Evolutionary conservation across 1,139 yeast species (phyloP).

Genomic region (Scheffersomyces titani): DNA sequence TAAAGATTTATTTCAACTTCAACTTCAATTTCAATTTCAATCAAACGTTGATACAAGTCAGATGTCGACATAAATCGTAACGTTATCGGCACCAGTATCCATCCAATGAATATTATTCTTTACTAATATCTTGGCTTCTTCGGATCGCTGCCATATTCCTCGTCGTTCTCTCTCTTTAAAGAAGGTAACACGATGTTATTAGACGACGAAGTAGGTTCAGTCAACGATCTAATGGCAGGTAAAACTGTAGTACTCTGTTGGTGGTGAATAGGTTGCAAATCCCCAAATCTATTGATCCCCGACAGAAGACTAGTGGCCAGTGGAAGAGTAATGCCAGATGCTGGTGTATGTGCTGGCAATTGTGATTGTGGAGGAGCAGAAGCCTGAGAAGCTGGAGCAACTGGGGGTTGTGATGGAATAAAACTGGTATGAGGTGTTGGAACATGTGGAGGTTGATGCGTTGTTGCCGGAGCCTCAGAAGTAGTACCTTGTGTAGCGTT

Average conservation of each 20-base stretch:
- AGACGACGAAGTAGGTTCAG: conserved; percentile 4
- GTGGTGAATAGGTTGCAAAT: conserved; percentile 1
- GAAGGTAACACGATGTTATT: conserved; percentile 19
- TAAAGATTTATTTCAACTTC: not conserved
- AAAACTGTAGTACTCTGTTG: conserved; percentile 8
- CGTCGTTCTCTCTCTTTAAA: conserved; percentile 27
- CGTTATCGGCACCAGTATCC: not conserved
- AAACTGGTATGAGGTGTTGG: conserved; percentile 1
- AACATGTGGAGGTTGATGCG: conserved; percentile 1
- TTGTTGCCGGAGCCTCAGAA: not conserved
- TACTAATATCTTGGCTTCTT: conserved; percentile 12
- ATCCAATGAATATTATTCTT: not conserved
- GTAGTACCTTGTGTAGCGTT: conserved; percentile 1
- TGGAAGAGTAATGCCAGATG: not conserved
- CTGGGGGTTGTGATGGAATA: not conserved
- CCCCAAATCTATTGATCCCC: not conserved
- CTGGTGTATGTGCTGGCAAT: not conserved
- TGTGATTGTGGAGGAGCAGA: conserved; percentile 2
- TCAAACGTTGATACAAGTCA: not conserved
- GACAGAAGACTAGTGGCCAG: not conserved
- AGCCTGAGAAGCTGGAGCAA: not conserved
- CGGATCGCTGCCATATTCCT: conserved; percentile 7
- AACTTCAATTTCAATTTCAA: not conserved
- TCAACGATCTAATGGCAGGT: conserved; percentile 9
- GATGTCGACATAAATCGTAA: not conserved